Evolutionary conservation across 805 yeast species (phyloP), one percentile per base, ranked within the genome.

Genomic region (Teunomyces funiuensis): DNA sequence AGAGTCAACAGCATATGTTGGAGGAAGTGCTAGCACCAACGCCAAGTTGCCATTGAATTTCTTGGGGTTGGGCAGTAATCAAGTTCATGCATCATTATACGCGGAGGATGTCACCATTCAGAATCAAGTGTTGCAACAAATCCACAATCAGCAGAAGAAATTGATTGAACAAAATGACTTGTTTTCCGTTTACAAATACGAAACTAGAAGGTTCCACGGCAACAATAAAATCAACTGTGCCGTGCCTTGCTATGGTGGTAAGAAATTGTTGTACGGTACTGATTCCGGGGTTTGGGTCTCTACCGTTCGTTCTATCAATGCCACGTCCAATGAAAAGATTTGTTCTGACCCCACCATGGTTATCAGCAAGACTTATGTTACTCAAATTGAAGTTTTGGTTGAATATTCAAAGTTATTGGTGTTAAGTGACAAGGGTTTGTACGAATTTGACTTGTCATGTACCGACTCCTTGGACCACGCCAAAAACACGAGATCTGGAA

Each of bases 161-260:
- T 67, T 90, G 52, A 76, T 85, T 40, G 80, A 74, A 38, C 78
- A 80, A 40, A 79, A 88, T 45, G 93, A 88, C 51, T 84, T 91
- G 47, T 89, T 85, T 61, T 82, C 93, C 1, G 68, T 84, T 48
- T 80, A 83, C 13, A 84, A 88, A 46, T 73, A 88, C 41, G 86
- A 85, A 49, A 82, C 88, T 17, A 74, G 85, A 46, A 80, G 80
- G 54, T 90, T 90, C 62, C 88, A 81, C 49, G 79, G 82, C 37
- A 71, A 74, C 73, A 71, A 90, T 57, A 79, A 85, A 46, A 86
- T 91, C 53, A 89, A 88, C 57, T 89, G 97, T 69, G 91, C 89
- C 20, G 89, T 86, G 28, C 95, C 97, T 25, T 85, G 87, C 61
- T 96, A 93, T 57, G 97, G 97, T 40, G 98, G 98, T 15, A 78